Conservation (phyloP, 345 rosid genomes). For the Populus tremula region DNA sequence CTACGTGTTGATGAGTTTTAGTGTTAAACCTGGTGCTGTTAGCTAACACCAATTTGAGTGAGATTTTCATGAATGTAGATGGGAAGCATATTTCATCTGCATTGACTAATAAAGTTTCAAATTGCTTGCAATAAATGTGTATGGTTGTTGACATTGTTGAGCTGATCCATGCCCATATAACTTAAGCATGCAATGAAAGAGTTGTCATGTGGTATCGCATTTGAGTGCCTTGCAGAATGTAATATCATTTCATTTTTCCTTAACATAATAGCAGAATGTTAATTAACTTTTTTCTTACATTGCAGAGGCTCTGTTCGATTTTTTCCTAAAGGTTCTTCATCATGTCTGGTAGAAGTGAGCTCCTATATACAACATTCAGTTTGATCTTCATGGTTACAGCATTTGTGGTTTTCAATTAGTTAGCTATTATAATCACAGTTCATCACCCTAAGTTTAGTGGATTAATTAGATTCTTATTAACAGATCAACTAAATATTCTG, state of each 20-base stretch:
- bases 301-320: slow-evolving; percentile 84
- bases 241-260: not conserved
- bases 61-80: not conserved
- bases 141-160: not conserved
- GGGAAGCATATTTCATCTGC: not conserved
- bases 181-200: not conserved
- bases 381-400: not conserved
- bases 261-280: slow-evolving; percentile 14
- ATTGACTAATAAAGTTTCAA: not conserved
- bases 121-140: not conserved
- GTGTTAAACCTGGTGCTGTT: not conserved
- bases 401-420: not conserved
- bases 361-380: slow-evolving; percentile 4
- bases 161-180: not conserved
- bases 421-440: not conserved
- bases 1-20: not conserved
- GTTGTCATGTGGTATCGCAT: not conserved
- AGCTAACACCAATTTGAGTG: not conserved
- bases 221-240: not conserved
- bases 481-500: not conserved
- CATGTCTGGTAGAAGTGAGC: slow-evolving; percentile 75
- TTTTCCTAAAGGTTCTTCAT: slow-evolving; percentile 69
- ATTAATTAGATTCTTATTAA: not conserved
- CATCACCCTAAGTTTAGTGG: not conserved
- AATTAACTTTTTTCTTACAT: slow-evolving; percentile 15